These are phyloP conservation scores for Bruguiera parviflora DNA, from an alignment of 345 rosid genomes.

Conservation along the genomic window DNA sequence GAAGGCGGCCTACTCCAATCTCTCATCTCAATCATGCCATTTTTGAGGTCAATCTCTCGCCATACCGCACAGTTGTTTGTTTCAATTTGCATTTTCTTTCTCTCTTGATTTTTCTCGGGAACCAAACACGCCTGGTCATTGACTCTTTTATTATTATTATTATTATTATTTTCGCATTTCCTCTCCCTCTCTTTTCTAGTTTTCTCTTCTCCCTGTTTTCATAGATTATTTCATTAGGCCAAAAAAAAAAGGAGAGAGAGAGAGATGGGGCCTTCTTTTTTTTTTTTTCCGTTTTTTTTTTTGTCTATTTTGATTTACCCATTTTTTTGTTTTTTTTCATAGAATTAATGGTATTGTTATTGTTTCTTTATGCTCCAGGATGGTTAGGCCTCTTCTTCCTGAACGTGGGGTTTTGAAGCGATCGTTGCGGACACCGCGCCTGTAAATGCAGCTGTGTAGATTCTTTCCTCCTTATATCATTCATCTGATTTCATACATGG, in stretches of 20 bases:
- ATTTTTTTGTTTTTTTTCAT: background rate
- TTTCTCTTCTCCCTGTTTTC: no score
- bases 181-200: no score
- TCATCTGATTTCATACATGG: conserved; percentile 54
- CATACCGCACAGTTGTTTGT: no score
- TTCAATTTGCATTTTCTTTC: no score
- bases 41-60: conserved; percentile 38
- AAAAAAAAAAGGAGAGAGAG: no score
- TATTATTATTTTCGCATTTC: no score
- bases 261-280: no score
- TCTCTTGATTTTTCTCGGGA: no score
- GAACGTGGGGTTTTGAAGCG: conserved; percentile 34
- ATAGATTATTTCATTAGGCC: no score
- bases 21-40: conserved; percentile 34
- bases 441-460: conserved; percentile 53
- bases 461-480: conserved; percentile 50
- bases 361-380: conserved; percentile 21
- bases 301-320: background rate
- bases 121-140: no score
- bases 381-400: conserved; percentile 36
- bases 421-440: conserved; percentile 25
- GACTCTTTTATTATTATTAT: no score
- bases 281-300: background rate
- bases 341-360: background rate
- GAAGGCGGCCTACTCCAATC: no score